phyloP scores from a whole-genome alignment of 192 early-diverging fungal species.

The Backusella tarrabulga region DNA sequence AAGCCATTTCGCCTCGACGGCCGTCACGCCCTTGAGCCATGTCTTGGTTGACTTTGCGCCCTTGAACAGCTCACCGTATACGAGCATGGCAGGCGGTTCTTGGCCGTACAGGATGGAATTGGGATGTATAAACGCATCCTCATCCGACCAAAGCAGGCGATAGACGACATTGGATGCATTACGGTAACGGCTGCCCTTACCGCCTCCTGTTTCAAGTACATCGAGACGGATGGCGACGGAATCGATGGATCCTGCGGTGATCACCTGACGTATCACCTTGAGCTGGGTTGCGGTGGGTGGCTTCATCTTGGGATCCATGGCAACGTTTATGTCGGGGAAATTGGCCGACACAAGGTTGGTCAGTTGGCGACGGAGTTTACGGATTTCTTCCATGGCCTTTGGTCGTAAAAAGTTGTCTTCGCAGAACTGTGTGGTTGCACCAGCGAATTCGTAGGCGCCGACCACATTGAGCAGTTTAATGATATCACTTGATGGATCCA shows the following conservation, averaged over 20 bases:
- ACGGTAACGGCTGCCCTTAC: constrained; percentile 31
- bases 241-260: constrained; percentile 89
- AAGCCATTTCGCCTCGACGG: constrained; percentile 80
- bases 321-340: constrained; percentile 56
- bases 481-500: constrained; percentile 82
- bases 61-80: constrained; percentile 67
- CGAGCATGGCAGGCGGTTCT: constrained; percentile 67
- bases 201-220: constrained; percentile 59
- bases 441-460: constrained; percentile 83
- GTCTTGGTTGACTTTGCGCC: constrained; percentile 41
- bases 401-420: constrained; percentile 78
- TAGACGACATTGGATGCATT: constrained; percentile 48
- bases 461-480: constrained; percentile 83
- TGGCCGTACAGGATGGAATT: constrained; percentile 62
- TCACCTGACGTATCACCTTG: constrained; percentile 79
- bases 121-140: constrained; percentile 76
- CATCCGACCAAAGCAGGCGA: constrained; percentile 70
- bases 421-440: constrained; percentile 70
- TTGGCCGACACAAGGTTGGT: constrained; percentile 67
- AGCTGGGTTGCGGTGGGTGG: constrained; percentile 69
- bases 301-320: constrained; percentile 62
- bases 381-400: constrained; percentile 83
- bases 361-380: constrained; percentile 73
- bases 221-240: constrained; percentile 88
- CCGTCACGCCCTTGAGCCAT: constrained; percentile 56